Evolutionary conservation across 257 asterid genomes (phyloP).

Genomic region (Oldenlandia corymbosa): DNA sequence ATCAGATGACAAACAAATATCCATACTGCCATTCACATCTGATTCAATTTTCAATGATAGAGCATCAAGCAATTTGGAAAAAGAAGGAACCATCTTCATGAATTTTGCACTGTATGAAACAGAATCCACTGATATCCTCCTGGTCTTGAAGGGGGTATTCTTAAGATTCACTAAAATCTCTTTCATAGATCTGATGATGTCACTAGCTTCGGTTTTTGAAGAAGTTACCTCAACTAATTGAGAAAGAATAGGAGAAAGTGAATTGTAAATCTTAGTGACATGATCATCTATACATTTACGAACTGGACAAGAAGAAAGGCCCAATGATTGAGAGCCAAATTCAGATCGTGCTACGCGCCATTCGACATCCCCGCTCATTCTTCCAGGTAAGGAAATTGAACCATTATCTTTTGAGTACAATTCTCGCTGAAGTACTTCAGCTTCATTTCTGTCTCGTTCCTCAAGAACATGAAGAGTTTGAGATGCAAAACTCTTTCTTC

Average conservation of each 20-base stretch:
- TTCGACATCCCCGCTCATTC: constrained; percentile 75
- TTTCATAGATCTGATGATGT: constrained; percentile 42
- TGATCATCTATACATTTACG: constrained; percentile 82
- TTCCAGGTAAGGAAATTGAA: constrained; percentile 79
- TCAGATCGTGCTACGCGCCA: constrained; percentile 91
- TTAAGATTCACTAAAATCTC: constrained; percentile 53
- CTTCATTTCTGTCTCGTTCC: constrained; percentile 67
- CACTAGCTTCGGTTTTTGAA: constrained; percentile 43
- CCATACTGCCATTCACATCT: constrained; percentile 37
- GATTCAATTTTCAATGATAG: constrained; percentile 58
- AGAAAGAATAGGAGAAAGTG: constrained; percentile 51
- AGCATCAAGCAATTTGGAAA: constrained; percentile 53
- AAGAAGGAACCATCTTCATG: constrained; percentile 32
- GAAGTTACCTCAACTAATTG: constrained; percentile 46
- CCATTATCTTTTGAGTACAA: constrained; percentile 52
- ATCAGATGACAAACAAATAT: constrained; percentile 58
- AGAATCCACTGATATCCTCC: constrained; percentile 54
- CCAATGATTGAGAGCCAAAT: constrained; percentile 67
- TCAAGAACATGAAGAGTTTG: constrained; percentile 46
- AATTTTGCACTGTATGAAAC: constrained; percentile 29
- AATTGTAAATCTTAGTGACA: constrained; percentile 64
- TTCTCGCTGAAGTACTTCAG: constrained; percentile 57
- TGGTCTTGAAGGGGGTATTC: constrained; percentile 64
- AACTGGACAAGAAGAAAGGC: constrained; percentile 75
- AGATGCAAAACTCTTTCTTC: constrained; percentile 41